Percentiles rank a stretch among this genome's conserved stretches.
Conservation (phyloP, 2,329 filamentous ascomycete species). For the Magnaporthiopsis rhizophila region DNA sequence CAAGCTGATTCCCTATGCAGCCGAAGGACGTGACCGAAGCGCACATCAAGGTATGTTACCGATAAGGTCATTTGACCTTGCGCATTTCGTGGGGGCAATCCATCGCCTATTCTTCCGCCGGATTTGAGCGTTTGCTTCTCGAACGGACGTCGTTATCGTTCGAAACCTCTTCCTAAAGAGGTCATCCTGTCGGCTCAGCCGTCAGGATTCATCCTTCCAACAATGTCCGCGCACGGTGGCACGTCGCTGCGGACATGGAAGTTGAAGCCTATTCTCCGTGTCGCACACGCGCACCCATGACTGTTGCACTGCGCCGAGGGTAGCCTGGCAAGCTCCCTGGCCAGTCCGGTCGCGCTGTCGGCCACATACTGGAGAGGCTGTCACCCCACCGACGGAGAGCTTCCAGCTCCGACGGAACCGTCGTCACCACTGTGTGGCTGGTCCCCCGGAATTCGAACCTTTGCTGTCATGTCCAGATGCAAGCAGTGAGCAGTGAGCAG, state of each 20-base stretch:
- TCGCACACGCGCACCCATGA: background rate
- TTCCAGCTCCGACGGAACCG: background rate
- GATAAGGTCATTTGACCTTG: conserved; percentile 61
- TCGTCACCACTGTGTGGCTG: background rate
- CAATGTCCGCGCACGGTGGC: conserved; percentile 4
- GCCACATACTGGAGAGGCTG: background rate
- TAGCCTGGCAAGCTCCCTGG: conserved; percentile 9
- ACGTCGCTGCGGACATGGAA: conserved; percentile 6
- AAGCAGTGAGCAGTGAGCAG: conserved; percentile 9
- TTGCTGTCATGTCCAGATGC: background rate
- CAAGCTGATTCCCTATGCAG: conserved; percentile 35
- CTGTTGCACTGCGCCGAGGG: conserved; percentile 1
- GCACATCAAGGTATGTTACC: conserved; percentile 99
- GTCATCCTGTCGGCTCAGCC: conserved; percentile 10
- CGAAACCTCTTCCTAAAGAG: background rate
- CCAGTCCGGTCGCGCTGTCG: conserved; percentile 4
- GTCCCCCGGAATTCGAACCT: background rate
- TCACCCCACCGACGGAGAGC: background rate
- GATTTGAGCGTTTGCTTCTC: conserved; percentile 18
- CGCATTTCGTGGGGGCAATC: conserved; percentile 59
- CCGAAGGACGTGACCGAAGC: conserved; percentile 92
- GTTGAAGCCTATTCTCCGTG: conserved; percentile 5
- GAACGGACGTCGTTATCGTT: conserved; percentile 12
- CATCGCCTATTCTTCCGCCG: conserved; percentile 14
- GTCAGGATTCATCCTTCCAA: conserved; percentile 12